Evolutionary conservation across 768 basidiomycete genomes (phyloP), one percentile per base, ranked within the genome.

Genomic region (Panaeolus papilionaceus): DNA sequence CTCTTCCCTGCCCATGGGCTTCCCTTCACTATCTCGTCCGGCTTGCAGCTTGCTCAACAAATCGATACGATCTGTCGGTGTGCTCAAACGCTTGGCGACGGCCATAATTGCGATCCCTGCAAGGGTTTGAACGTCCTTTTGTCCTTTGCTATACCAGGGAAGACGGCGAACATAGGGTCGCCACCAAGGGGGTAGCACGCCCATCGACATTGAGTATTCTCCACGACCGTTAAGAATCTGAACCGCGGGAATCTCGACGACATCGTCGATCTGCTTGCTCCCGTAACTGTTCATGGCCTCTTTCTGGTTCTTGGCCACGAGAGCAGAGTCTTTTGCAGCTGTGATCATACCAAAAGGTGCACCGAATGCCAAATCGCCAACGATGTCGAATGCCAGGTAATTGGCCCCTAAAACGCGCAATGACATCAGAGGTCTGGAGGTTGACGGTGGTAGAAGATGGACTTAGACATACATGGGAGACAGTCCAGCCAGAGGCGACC

Each of bases 331-430:
- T 64, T 87, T 88, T 28, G 86, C 90, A 6, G 90, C 86, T 64
- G 86, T 73, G 68, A 96, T 82, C 95, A 97, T 97, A 18, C 94
- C 94, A 72, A 97, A 97, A 0, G 95, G 92, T 1, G 88, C 86
- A 1, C 95, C 95, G 71, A 96, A 96, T 0, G 93, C 92, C 14
- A 95, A 85, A 76, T 95, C 93, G 77, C 92, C 93, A 51, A 95
- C 92, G 71, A 95, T 93, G 76, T 87, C 86, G 70, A 88, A 88
- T 4, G 84, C 83, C 18, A 88, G 82, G 70, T 86, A 88, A 70
- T 86, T 86, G 23, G 76, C 78, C 85, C 86, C 85, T 86, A 66
- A 38, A 62, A 16, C 39, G 7, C 51, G 26, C 51, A 61, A 67
- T 67, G 68, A 74, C 18, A 71, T 67, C n/a, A 62, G 42, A 54